Evolutionary conservation across 768 basidiomycete species (phyloP).

Genomic region (Mycena vulgaris): DNA sequence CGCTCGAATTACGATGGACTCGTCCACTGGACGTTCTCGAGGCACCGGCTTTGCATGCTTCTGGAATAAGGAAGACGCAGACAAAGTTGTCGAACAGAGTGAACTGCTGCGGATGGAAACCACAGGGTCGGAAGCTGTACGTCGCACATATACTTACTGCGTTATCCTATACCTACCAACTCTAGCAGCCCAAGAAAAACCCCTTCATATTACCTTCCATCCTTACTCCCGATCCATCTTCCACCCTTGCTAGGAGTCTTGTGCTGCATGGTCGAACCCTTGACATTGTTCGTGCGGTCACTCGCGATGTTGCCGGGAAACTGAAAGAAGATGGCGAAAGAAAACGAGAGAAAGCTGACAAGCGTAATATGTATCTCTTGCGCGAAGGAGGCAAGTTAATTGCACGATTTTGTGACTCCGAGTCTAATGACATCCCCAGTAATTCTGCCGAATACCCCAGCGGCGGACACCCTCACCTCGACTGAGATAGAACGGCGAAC

Average conservation of each 20-base stretch:
- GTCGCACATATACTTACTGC: conserved; percentile 33
- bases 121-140: conserved; percentile 58
- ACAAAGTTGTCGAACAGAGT: conserved; percentile 87
- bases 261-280: conserved; percentile 95
- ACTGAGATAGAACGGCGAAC: conserved; percentile 91
- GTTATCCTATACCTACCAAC: background rate
- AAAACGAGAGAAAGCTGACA: conserved; percentile 90
- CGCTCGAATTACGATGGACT: conserved; percentile 91
- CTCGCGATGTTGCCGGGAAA: conserved; percentile 88
- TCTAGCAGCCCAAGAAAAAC: conserved; percentile 75
- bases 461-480: conserved; percentile 77
- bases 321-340: conserved; percentile 92
- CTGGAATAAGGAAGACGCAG: conserved; percentile 94
- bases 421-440: conserved; percentile 62
- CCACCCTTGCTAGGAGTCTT: conserved; percentile 83
- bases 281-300: conserved; percentile 92
- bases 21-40: conserved; percentile 85
- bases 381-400: conserved; percentile 89
- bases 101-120: conserved; percentile 79
- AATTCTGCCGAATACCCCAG: conserved; percentile 90
- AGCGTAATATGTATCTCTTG: conserved; percentile 95
- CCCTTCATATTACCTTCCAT: conserved; percentile 92
- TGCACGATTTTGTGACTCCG: background rate
- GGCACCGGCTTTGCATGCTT: conserved; percentile 98
- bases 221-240: conserved; percentile 94